phyloP scores from a whole-genome alignment of 2,329 filamentous ascomycete species.

The Cercospora zeae-maydis region DNA sequence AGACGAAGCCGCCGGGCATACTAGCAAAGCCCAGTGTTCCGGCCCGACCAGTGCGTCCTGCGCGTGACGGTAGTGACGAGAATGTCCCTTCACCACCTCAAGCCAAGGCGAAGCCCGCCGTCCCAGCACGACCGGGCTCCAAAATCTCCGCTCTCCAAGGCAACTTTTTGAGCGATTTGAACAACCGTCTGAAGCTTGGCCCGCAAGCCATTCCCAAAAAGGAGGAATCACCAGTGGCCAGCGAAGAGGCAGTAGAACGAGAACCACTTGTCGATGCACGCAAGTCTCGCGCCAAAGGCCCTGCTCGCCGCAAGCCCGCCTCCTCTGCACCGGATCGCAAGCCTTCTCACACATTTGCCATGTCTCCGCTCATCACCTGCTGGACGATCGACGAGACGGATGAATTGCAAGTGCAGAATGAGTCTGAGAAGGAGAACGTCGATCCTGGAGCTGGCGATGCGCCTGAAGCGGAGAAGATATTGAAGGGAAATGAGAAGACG shows the following conservation, averaged over 20 bases:
- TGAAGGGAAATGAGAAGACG: constrained; percentile 26
- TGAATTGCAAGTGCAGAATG: constrained; percentile 35
- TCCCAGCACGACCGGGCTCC: constrained; percentile 75
- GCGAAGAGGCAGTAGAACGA: constrained; percentile 58
- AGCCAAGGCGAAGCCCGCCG: constrained; percentile 71
- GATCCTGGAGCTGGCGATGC: constrained; percentile 8
- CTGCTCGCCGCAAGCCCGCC: constrained; percentile 68
- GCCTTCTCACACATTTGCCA: constrained; percentile 45
- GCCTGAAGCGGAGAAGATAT: constrained; percentile 25
- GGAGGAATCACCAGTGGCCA: constrained; percentile 53
- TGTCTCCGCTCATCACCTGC: constrained; percentile 38
- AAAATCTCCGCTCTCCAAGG: constrained; percentile 91
- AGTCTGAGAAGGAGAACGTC: constrained; percentile 18
- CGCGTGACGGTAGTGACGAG: constrained; percentile 30
- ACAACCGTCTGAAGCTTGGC: constrained; percentile 81
- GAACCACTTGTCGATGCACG: constrained; percentile 81
- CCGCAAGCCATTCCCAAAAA: constrained; percentile 71
- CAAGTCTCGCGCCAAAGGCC: constrained; percentile 85
- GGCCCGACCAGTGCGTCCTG: constrained; percentile 54
- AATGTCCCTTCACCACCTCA: constrained; percentile 36
- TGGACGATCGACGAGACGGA: constrained; percentile 46
- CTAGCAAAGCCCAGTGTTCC: constrained; percentile 64
- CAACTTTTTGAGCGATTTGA: constrained; percentile 88
- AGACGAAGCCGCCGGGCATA: constrained; percentile 52
- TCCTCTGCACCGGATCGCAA: constrained; percentile 54